These are phyloP conservation scores for Zymoseptoria pseudotritici DNA, from an alignment of 2,329 filamentous ascomycete species.

Conservation along the genomic window DNA sequence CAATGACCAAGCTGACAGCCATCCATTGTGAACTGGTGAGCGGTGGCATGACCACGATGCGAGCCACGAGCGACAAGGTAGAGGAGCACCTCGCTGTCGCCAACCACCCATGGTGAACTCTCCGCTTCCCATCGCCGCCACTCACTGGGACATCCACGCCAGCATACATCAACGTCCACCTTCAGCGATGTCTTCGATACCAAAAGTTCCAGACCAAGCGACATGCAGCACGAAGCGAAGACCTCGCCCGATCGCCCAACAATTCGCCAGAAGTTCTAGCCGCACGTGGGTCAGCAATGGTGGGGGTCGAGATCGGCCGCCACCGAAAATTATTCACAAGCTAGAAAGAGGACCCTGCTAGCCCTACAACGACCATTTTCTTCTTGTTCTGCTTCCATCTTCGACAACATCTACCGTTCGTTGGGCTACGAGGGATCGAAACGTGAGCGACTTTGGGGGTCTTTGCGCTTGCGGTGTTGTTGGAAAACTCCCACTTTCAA, in stretches of 20 bases:
- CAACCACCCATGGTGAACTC: too few species aligned
- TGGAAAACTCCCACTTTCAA: constrained; percentile 39
- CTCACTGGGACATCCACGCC: neutral
- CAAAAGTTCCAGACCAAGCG: neutral
- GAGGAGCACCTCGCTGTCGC: too few species aligned
- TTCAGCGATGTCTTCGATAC: neutral
- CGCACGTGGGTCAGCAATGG: neutral
- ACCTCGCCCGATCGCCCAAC: neutral
- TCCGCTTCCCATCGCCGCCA: neutral
- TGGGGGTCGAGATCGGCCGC: neutral
- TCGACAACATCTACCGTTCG: constrained; percentile 4
- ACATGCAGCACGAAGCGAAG: neutral
- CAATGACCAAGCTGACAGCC: too few species aligned
- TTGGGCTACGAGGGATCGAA: neutral
- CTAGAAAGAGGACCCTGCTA: neutral
- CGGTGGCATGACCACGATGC: too few species aligned
- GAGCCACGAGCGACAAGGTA: too few species aligned
- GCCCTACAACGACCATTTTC: constrained; percentile 1
- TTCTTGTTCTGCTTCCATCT: neutral
- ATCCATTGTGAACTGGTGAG: too few species aligned
- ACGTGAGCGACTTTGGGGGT: constrained; percentile 50
- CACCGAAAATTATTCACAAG: neutral
- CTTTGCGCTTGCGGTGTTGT: constrained; percentile 46
- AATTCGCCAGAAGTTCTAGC: neutral
- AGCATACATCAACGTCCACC: neutral